Percentiles rank a stretch among this genome's conserved stretches.
phyloP scores from a whole-genome alignment of 2,329 filamentous ascomycete genomes.

The Acrodontium crateriforme region DNA sequence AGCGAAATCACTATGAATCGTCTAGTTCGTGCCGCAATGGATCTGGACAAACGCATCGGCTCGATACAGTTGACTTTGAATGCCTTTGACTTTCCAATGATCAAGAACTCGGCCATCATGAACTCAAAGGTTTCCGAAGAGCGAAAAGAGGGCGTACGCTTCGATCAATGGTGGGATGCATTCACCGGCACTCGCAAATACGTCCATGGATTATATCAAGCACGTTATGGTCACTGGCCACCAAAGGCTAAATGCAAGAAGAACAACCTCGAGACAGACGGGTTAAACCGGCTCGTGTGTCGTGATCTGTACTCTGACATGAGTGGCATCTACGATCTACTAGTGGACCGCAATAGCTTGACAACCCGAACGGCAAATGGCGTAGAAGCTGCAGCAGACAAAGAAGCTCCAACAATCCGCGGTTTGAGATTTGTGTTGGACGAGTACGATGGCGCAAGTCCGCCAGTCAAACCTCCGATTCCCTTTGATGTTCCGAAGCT shows the following conservation, averaged over 20 bases:
- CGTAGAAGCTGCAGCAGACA: constrained; percentile 37
- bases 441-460: constrained; percentile 79
- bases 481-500: constrained; percentile 77
- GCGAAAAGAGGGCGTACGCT: constrained; percentile 59
- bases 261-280: constrained; percentile 73
- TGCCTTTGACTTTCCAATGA: constrained; percentile 78
- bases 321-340: constrained; percentile 71
- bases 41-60: constrained; percentile 59
- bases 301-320: constrained; percentile 75
- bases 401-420: constrained; percentile 47
- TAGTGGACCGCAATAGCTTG: constrained; percentile 65
- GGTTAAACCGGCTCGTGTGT: constrained; percentile 72
- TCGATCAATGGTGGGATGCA: constrained; percentile 66
- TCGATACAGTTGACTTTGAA: constrained; percentile 61
- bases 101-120: constrained; percentile 80
- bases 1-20: constrained; percentile 58
- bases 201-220: constrained; percentile 55
- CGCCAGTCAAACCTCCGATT: constrained; percentile 79
- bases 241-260: constrained; percentile 86
- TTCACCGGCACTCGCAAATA: constrained; percentile 66
- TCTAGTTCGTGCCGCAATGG: constrained; percentile 69
- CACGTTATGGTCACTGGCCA: constrained; percentile 64
- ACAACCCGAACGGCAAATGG: constrained; percentile 69
- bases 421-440: constrained; percentile 67
- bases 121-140: constrained; percentile 68